These are phyloP conservation scores for Apiospora arundinis DNA, from an alignment of 2,329 filamentous ascomycete species.

Conservation along the genomic window DNA sequence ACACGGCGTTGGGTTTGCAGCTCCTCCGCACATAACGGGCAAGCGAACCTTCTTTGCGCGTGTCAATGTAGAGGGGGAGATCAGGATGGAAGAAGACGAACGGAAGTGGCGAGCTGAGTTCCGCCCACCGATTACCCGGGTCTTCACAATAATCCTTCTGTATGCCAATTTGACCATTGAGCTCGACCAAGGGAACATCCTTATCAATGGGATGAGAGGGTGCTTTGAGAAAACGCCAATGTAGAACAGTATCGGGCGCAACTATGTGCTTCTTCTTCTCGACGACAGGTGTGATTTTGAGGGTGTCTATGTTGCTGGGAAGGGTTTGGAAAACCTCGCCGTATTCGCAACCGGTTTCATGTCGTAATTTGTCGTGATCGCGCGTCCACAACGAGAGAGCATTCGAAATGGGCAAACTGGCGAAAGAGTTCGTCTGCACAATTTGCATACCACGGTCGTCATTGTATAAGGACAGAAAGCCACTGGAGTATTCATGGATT, in stretches of 20 bases:
- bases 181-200: constrained; percentile 67
- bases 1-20: constrained; percentile 85
- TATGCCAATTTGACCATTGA: constrained; percentile 79
- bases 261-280: constrained; percentile 57
- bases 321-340: constrained; percentile 71
- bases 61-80: constrained; percentile 88
- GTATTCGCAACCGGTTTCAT: constrained; percentile 69
- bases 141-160: constrained; percentile 75
- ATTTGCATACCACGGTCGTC: constrained; percentile 61
- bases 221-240: constrained; percentile 71
- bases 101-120: constrained; percentile 68
- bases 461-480: constrained; percentile 78
- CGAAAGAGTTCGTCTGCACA: constrained; percentile 78
- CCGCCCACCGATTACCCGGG: constrained; percentile 70
- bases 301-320: constrained; percentile 50
- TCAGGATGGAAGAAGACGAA: constrained; percentile 89
- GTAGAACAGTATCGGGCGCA: constrained; percentile 61
- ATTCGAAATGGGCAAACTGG: constrained; percentile 76
- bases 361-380: constrained; percentile 71
- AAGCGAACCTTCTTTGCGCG: constrained; percentile 82
- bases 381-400: constrained; percentile 80
- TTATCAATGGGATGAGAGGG: constrained; percentile 57
- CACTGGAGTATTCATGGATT: constrained; percentile 73
- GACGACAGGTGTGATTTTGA: constrained; percentile 53
- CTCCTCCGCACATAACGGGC: constrained; percentile 92